phyloP scores from a whole-genome alignment of 768 basidiomycete species.

The Rhizopogon salebrosus region DNA sequence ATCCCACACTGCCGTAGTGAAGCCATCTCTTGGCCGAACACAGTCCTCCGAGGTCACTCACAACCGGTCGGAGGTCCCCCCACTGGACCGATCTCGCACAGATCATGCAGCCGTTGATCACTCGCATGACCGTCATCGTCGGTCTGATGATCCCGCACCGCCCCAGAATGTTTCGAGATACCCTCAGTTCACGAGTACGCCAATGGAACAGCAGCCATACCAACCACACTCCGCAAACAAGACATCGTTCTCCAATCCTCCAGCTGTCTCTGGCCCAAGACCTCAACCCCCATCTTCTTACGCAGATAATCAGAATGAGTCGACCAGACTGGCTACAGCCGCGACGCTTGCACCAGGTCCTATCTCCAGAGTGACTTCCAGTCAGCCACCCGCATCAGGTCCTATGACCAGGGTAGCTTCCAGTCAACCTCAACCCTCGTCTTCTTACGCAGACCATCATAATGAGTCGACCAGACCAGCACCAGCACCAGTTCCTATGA shows the following conservation, averaged over 20 bases:
- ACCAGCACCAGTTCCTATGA: neutral
- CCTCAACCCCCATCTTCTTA: constrained; percentile 25
- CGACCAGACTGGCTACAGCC: neutral
- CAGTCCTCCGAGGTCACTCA: constrained; percentile 18
- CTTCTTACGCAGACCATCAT: too few species aligned
- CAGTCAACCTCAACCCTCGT: too few species aligned
- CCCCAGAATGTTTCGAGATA: neutral
- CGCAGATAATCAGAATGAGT: constrained; percentile 18
- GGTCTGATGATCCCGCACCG: neutral
- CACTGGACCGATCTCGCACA: constrained; percentile 17
- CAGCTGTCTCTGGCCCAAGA: constrained; percentile 22
- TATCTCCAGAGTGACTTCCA: constrained; percentile 5
- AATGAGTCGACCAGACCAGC: constrained; percentile 8
- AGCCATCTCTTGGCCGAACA: constrained; percentile 15
- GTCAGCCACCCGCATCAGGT: constrained; percentile 12
- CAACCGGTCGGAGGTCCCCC: constrained; percentile 19
- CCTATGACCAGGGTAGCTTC: too few species aligned
- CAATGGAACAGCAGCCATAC: constrained; percentile 10
- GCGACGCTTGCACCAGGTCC: neutral
- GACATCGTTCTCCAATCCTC: constrained; percentile 16
- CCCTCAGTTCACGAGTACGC: neutral
- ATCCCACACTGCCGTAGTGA: constrained; percentile 22
- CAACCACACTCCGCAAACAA: constrained; percentile 22
- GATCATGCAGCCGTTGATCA: constrained; percentile 18
- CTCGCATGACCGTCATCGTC: constrained; percentile 14